Evolutionary conservation across 1,284 basidiomycete genomes (phyloP), one percentile per base, ranked within the genome.

Genomic region (Ustilago lituana): DNA sequence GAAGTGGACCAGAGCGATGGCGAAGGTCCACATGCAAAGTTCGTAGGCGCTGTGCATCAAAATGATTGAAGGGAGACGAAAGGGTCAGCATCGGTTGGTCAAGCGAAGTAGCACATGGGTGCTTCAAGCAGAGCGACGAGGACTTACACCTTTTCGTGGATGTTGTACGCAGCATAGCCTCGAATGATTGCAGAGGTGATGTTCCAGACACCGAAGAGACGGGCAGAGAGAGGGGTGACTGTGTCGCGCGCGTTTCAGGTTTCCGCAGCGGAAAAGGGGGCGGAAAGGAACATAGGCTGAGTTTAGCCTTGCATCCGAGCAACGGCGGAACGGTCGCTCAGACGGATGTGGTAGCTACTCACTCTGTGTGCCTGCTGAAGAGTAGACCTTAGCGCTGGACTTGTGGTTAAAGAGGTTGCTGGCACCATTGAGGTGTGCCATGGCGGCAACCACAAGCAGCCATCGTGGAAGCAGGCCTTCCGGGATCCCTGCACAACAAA

Each of bases 1-100:
- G 81, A 96, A 97, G 85, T 98, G 95, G 11, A 86, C 87, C 69
- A 94, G 90, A 0, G 93, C 94, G 74, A 97, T 88, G 62, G 92
- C 87, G 84, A 94, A 98, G 31, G 91, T 90, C 80, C 90, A 86
- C 65, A 95, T 84, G 15, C 92, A 87, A 82, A 98, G 89, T 82
- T 95, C 89, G 84, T 97, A 98, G 7, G 70, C 75, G 23, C 77
- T 79, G 49, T 26, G 10, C 1, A 10, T 27, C 17, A 12, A 19
- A 39, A 2, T 35, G 51, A n/a, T n/a, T 9, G 33, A 20, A 6
- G 14, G 20, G 8, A 19, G 27, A 19, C 26, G 22, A 22, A 11
- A 12, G 29, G 24, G 27, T 43, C 33, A 63, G 49, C 17, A 6
- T 29, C 7, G 27, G 7, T 7, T 7, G 27, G 27, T 7, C 27